Evolutionary conservation across 345 rosid species (phyloP), one percentile per base, ranked within the genome.

Genomic region (Gossypium thurberi): DNA sequence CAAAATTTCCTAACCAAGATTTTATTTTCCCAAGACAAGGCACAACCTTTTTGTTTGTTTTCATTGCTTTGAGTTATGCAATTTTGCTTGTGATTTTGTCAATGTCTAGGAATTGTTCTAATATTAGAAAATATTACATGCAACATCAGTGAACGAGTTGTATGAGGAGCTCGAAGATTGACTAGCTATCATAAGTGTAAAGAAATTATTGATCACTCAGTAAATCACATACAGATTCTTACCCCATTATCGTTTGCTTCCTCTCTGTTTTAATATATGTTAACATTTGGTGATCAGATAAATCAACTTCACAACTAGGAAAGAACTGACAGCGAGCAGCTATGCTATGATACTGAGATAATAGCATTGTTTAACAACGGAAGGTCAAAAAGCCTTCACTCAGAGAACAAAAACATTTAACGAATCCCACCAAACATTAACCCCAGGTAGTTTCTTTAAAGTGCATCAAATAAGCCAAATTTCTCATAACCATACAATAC

Each of bases 401-500:
- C 4, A 70, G 40, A 53, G 26, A 70, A 18, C 42, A 5, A 21
- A 40, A 53, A 11, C 44, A 33, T 70, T 53, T 69, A 53, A 48
- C 58, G 28, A 40, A 53, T n/a, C 25, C 20, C 14, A 23, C 12
- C 25, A 65, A 11, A 3, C 51, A 15, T 20, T 44, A 44, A 10
- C 20, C 69, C 47, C 26, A 18, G 4, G 46, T 69, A n/a, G 23
- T n/a, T 28, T 52, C 47, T 37, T 69, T 52, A 10, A 17, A 33
- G 25, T 43, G 75, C 65, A 63, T 63, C 26, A 8, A 2, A 62
- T 51, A 52, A 40, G 57, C 43, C 50, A 61, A 72, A 72, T 15
- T 74, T 63, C 55, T 55, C 53, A 28, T 51, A 61, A 59, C 61
- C 50, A 62, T 72, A 63, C 1, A 74, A 76, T 17, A 84, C 99